These are phyloP conservation scores for Solanum arcanum DNA, from an alignment of 257 asterid genomes.

Conservation along the genomic window DNA sequence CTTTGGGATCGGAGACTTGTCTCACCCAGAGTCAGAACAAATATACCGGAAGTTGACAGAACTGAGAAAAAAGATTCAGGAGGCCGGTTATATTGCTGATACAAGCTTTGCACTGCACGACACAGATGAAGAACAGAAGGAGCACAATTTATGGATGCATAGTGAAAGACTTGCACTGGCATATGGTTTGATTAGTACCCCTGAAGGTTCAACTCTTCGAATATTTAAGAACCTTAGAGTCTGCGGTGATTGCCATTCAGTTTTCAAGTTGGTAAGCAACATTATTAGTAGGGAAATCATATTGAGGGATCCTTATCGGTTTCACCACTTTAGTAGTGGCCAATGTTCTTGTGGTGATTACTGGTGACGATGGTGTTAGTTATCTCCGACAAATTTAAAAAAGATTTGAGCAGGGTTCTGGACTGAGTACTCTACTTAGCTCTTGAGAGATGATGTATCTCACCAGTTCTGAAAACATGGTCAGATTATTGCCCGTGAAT, in stretches of 20 bases:
- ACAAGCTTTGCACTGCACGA: slow-evolving; percentile 73
- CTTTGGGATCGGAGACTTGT: slow-evolving; percentile 54
- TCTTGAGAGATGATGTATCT: neutral
- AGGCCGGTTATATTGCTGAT: slow-evolving; percentile 64
- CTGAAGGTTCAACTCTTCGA: slow-evolving; percentile 46
- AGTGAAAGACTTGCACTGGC: slow-evolving; percentile 90
- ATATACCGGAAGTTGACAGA: slow-evolving; percentile 36
- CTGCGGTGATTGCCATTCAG: slow-evolving; percentile 81
- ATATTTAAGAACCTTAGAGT: slow-evolving; percentile 84
- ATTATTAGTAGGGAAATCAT: slow-evolving; percentile 45
- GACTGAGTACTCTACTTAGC: neutral
- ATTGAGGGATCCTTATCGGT: slow-evolving; percentile 72
- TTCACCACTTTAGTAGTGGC: slow-evolving; percentile 73
- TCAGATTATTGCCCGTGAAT: neutral
- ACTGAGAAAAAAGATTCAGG: slow-evolving; percentile 43
- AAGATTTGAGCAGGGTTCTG: neutral
- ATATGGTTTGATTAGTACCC: slow-evolving; percentile 43
- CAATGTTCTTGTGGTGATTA: slow-evolving; percentile 79
- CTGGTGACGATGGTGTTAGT: slow-evolving; percentile 30
- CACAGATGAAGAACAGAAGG: slow-evolving; percentile 82
- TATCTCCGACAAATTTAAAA: neutral
- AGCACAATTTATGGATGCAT: slow-evolving; percentile 65
- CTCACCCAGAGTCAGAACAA: slow-evolving; percentile 36
- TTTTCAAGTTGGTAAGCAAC: slow-evolving; percentile 56
- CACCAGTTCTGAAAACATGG: neutral